These are phyloP conservation scores for Cardiospermum halicacabum DNA, from an alignment of 345 rosid species.

Conservation along the genomic window DNA sequence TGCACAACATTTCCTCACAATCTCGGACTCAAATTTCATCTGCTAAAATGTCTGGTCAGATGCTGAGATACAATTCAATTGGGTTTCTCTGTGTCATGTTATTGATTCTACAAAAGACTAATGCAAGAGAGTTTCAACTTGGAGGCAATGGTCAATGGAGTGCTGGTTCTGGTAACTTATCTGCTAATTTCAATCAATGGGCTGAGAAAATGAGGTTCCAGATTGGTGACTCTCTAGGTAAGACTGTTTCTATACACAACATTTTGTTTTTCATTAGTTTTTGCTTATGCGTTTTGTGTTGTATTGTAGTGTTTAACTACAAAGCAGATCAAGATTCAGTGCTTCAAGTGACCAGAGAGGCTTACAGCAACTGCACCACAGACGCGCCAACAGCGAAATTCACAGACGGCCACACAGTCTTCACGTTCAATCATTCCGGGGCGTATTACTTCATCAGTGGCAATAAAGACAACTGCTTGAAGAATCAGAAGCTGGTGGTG, in stretches of 20 bases:
- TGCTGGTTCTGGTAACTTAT: slow-evolving; percentile 30
- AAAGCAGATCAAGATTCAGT: slow-evolving; percentile 59
- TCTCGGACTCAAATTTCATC: neutral
- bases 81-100: slow-evolving; percentile 38
- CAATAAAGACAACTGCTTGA: slow-evolving; percentile 57
- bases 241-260: no score
- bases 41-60: slow-evolving; percentile 25
- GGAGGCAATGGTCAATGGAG: slow-evolving; percentile 66
- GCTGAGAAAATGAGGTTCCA: slow-evolving; percentile 72
- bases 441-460: slow-evolving; percentile 77
- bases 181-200: slow-evolving; percentile 51
- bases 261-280: no score
- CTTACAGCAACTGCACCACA: slow-evolving; percentile 52
- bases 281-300: no score
- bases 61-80: slow-evolving; percentile 21
- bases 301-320: slow-evolving; percentile 56
- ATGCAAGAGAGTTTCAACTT: slow-evolving; percentile 54
- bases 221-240: slow-evolving; percentile 74
- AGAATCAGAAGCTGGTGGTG: slow-evolving; percentile 54
- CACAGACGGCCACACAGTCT: slow-evolving; percentile 50
- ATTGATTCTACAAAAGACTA: slow-evolving; percentile 31
- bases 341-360: slow-evolving; percentile 50
- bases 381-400: slow-evolving; percentile 30
- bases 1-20: slow-evolving; percentile 21
- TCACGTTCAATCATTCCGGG: slow-evolving; percentile 53